Percentiles rank a stretch among this genome's conserved stretches.
phyloP scores from a whole-genome alignment of 2,329 filamentous ascomycete species.

The Penicillium italicum region DNA sequence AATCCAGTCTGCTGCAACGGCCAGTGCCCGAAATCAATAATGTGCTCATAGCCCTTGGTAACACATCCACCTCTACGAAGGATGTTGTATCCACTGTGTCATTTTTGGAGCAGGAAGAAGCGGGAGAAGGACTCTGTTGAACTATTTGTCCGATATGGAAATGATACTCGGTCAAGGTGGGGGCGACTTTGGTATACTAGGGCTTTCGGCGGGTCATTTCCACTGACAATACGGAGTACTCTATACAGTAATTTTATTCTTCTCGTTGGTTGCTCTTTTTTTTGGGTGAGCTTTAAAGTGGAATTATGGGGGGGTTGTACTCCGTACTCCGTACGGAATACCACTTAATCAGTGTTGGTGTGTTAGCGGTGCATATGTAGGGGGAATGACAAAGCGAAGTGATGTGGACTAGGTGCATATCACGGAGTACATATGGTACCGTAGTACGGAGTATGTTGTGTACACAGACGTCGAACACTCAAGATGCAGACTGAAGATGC shows the following conservation, averaged over 20 bases:
- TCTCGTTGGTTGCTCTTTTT: background rate
- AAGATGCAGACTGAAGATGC: background rate
- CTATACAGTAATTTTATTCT: no score
- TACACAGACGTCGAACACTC: background rate
- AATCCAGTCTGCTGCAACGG: background rate
- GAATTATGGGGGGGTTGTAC: background rate
- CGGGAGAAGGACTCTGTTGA: conserved; percentile 2
- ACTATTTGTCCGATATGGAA: conserved; percentile 6
- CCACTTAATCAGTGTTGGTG: background rate
- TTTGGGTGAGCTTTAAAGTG: background rate
- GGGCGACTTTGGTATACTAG: background rate
- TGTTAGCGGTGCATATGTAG: background rate
- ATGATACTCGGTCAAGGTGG: conserved; percentile 2
- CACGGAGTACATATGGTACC: background rate
- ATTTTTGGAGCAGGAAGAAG: background rate
- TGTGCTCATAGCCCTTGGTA: background rate
- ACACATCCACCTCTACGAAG: background rate
- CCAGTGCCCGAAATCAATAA: conserved; percentile 8
- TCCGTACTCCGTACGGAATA: background rate
- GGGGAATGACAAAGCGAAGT: background rate
- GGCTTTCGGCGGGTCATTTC: background rate
- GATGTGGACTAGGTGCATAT: background rate
- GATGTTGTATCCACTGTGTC: background rate
- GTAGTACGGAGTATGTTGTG: no score
- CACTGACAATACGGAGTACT: background rate